These are phyloP conservation scores for Neofusicoccum sp. DNA, from an alignment of 2,329 filamentous ascomycete species.

Conservation along the genomic window DNA sequence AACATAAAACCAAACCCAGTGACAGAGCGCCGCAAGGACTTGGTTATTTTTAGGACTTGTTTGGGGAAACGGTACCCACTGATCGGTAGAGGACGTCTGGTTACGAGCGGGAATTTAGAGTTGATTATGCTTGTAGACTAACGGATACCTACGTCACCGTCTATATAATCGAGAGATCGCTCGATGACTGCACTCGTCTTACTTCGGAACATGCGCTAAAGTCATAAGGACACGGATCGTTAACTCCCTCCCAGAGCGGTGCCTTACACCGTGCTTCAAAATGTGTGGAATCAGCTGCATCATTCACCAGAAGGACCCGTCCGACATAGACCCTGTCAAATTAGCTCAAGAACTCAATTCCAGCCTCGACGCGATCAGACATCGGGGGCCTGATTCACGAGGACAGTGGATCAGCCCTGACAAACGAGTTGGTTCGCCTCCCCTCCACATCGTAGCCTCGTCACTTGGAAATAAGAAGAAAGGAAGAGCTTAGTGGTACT, in stretches of 20 bases:
- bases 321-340: background rate
- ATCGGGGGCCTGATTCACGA: slow-evolving; percentile 51
- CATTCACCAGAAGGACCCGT: slow-evolving; percentile 8
- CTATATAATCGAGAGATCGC: background rate
- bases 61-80: too few relatives aligned
- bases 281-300: slow-evolving; percentile 19
- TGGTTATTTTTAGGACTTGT: too few relatives aligned
- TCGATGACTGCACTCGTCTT: background rate
- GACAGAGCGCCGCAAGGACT: too few relatives aligned
- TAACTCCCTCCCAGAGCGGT: too few relatives aligned
- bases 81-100: too few relatives aligned
- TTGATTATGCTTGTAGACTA: too few relatives aligned
- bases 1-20: too few relatives aligned
- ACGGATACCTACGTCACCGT: background rate
- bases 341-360: slow-evolving; percentile 26
- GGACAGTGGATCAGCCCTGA: slow-evolving; percentile 52
- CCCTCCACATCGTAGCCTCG: background rate
- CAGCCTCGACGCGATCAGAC: slow-evolving; percentile 44
- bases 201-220: too few relatives aligned
- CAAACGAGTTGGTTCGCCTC: slow-evolving; percentile 41
- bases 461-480: too few relatives aligned
- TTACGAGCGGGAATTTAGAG: too few relatives aligned
- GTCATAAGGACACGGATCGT: too few relatives aligned
- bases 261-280: background rate
- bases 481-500: too few relatives aligned